A percentile compares a stretch with the other conserved stretches of the same genome.
Evolutionary conservation across 371 early-diverging fungal genomes (phyloP).

Genomic region (Fennellomyces sp.): DNA sequence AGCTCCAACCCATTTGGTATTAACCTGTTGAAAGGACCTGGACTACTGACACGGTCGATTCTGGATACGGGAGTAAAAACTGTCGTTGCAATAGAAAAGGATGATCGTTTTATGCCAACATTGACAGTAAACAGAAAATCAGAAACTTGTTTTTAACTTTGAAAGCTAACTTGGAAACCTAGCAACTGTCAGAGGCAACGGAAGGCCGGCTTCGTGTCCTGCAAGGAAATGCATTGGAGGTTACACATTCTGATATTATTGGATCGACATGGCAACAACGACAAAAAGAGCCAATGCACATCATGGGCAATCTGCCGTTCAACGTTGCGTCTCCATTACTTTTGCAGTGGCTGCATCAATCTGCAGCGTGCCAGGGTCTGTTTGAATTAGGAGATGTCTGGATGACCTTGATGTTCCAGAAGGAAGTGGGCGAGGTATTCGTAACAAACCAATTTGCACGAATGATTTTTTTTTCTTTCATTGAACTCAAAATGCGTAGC

Average conservation of each 20-base stretch:
- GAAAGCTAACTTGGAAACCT: neutral
- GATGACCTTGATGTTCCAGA: conserved; percentile 89
- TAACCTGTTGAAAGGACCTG: conserved; percentile 64
- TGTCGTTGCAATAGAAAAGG: conserved; percentile 82
- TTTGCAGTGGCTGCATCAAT: conserved; percentile 73
- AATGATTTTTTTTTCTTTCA: neutral
- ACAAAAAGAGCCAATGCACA: conserved; percentile 33
- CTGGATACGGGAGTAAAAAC: conserved; percentile 68
- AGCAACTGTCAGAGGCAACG: conserved; percentile 71
- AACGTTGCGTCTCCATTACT: conserved; percentile 77
- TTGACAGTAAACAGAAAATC: conserved; percentile 47
- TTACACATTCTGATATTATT: conserved; percentile 55
- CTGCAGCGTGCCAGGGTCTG: conserved; percentile 58
- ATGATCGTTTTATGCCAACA: conserved; percentile 72
- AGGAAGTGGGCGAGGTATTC: conserved; percentile 76
- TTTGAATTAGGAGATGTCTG: conserved; percentile 57
- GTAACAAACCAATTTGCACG: neutral
- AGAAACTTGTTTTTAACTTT: neutral
- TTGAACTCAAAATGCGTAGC: conserved; percentile 26
- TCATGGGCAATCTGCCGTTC: conserved; percentile 86
- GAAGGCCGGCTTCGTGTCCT: conserved; percentile 48
- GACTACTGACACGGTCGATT: conserved; percentile 79
- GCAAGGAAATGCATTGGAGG: conserved; percentile 69
- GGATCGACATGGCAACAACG: neutral
- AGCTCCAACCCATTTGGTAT: neutral